A percentile compares a stretch with the other conserved stretches of the same genome.
Evolutionary conservation across 176 grass and related monocot genomes (phyloP).

Genomic region (Aegilops bicornis): DNA sequence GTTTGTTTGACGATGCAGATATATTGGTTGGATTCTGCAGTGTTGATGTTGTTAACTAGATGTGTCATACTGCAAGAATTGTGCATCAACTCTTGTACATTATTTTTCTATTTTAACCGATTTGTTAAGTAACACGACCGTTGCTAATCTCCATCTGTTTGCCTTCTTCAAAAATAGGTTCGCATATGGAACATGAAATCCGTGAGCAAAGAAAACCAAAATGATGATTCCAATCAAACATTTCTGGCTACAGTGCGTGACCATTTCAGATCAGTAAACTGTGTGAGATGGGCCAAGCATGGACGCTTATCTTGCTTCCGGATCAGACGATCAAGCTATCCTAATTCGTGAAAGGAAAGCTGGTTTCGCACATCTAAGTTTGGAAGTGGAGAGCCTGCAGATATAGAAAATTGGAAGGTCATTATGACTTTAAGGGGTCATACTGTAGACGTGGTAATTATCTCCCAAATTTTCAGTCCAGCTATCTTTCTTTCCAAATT

Average conservation of each 20-base stretch:
- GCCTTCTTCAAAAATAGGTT: conserved; percentile 46
- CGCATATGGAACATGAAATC: conserved; percentile 99
- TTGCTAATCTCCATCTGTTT: conserved; percentile 8
- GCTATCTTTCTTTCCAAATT: conserved; percentile 7
- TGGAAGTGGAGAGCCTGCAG: conserved; percentile 90
- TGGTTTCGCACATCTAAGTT: conserved; percentile 88
- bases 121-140: background rate
- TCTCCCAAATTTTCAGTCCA: background rate
- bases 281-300: conserved; percentile 95
- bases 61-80: too few relatives aligned
- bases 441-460: conserved; percentile 97
- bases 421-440: conserved; percentile 94
- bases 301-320: conserved; percentile 84
- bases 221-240: conserved; percentile 55
- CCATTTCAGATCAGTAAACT: conserved; percentile 97
- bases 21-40: too few relatives aligned
- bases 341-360: conserved; percentile 92
- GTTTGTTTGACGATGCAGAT: too few relatives aligned
- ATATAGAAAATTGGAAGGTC: conserved; percentile 99
- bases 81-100: too few relatives aligned
- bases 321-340: conserved; percentile 97
- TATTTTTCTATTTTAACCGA: background rate
- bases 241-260: conserved; percentile 82
- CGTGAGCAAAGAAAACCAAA: conserved; percentile 41
- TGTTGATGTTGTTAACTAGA: too few relatives aligned